Evolutionary conservation across 1,139 yeast genomes (phyloP).

Genomic region (Magnusiomyces tetraspermus): DNA sequence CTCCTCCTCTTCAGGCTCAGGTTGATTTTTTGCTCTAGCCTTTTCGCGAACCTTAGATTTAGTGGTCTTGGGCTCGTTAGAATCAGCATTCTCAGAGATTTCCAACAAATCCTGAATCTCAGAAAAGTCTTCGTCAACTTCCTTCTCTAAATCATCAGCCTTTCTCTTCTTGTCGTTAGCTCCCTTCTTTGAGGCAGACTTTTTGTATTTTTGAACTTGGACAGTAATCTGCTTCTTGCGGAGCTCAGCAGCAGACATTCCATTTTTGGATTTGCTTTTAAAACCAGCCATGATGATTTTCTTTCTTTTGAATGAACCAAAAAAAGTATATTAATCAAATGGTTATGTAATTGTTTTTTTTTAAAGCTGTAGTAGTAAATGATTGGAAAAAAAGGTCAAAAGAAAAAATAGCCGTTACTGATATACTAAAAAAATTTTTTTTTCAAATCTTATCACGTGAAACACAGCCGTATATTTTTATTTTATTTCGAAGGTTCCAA

Average conservation of each 20-base stretch:
- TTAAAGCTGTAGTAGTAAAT: no score
- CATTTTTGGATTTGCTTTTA: constrained; percentile 2
- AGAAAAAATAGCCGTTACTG: not conserved
- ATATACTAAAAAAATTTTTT: constrained; percentile 1
- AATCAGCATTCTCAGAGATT: constrained; percentile 7
- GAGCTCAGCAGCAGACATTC: not conserved
- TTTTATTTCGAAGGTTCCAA: not conserved
- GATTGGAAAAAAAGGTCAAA: no score
- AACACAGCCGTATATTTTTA: not conserved
- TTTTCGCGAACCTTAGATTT: not conserved
- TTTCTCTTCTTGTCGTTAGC: constrained; percentile 11
- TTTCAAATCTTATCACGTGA: not conserved
- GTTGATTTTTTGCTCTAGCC: constrained; percentile 9
- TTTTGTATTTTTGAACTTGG: constrained; percentile 5
- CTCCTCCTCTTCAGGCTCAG: constrained; percentile 10
- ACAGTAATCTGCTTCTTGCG: constrained; percentile 4
- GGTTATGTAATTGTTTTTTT: no score
- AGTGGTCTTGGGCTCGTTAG: not conserved
- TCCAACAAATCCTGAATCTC: constrained; percentile 22
- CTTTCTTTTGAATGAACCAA: not conserved
- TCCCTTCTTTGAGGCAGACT: constrained; percentile 4
- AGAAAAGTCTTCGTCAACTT: constrained; percentile 22
- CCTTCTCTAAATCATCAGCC: constrained; percentile 21
- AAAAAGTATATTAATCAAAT: not conserved
- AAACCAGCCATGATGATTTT: not conserved